Percentiles rank a stretch among this genome's conserved stretches.
Conservation (phyloP, 225 moss, liverwort and hornwort species). For the Marchantia paleacea region DNA sequence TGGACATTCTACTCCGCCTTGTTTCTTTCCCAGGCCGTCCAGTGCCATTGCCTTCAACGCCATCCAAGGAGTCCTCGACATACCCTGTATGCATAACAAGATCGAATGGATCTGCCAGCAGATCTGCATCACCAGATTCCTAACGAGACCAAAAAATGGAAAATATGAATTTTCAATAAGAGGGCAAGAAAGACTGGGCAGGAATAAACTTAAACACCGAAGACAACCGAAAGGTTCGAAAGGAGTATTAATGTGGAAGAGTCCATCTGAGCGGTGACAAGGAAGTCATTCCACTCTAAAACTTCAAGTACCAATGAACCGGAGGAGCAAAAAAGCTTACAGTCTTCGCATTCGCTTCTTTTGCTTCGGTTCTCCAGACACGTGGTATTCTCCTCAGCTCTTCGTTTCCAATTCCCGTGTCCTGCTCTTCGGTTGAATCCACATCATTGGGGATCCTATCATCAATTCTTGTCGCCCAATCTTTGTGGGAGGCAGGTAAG, state of each 20-base stretch:
- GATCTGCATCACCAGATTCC: slow-evolving; percentile 25
- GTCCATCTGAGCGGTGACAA: too few relatives aligned
- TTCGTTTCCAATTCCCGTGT: background rate
- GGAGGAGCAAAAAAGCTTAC: background rate
- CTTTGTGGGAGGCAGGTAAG: slow-evolving; percentile 13
- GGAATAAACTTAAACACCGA: background rate
- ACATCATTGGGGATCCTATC: background rate
- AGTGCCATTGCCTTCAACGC: background rate
- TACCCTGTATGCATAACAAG: slow-evolving; percentile 28
- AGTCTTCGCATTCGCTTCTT: background rate
- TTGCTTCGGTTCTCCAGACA: slow-evolving; percentile 29
- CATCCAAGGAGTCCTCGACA: slow-evolving; percentile 6
- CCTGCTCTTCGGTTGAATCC: background rate
- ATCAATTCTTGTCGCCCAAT: slow-evolving; percentile 16
- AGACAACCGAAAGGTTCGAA: background rate
- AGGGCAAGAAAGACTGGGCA: background rate
- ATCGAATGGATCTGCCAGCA: slow-evolving; percentile 44
- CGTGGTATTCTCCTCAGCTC: slow-evolving; percentile 27
- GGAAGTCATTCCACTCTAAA: too few relatives aligned
- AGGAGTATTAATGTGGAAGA: too few relatives aligned
- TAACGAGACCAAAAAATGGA: background rate
- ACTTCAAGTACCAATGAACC: too few relatives aligned
- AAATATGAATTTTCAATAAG: background rate
- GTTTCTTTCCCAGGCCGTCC: slow-evolving; percentile 19
- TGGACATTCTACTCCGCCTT: slow-evolving; percentile 42